Base-by-base conservation (phyloP, 768 basidiomycete genomes). In the Boletus eberwhitei region DNA sequence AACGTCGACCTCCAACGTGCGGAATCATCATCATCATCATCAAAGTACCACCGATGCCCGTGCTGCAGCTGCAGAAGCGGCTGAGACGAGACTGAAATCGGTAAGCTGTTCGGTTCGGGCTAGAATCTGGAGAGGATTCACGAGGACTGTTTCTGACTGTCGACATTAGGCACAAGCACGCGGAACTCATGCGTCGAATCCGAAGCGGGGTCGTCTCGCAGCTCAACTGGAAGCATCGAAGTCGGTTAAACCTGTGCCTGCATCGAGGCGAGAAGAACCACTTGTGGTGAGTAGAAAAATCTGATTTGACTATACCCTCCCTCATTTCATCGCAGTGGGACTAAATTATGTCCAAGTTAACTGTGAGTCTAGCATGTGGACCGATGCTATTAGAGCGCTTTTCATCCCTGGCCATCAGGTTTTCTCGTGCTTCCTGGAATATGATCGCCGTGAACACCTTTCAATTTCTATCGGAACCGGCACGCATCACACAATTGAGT, bases 11-110 rank as follows among this genome's bases (percentile, higher is more conserved):
- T 53, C 71, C 9, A 48, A 54, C 41, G 52, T 31, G 43, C 64
- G 43, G 31, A 55, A 63, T 24, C 43, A 54, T 21, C 62, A 73
- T 24, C 43, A 54, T 21, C 62, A 73, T 26, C 24, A 22, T 2
- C 22, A 26, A 65, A 66, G 61, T 62, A 60, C 66, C 56, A 47
- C 62, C 53, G 72, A 83, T 74, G 71, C 77, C 65, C 79, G 80
- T 63, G 71, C 74, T 48, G 83, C 83, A 66, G 81, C 82, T 53
- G 79, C 81, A 67, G 80, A 79, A 67, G 84, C 84, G 56, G 84
- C 84, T 59, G 84, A 84, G 67, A 78, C 78, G 62, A 76, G 84
- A 59, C 58, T 78, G 66, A 75, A 83, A 70, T 75, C 77, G 63
- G 84, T 84, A 61, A 72, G 82, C 72, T 50, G 55, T 53, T 47